These are phyloP conservation scores for Solanum neorickii DNA, from an alignment of 257 asterid species.

Conservation along the genomic window DNA sequence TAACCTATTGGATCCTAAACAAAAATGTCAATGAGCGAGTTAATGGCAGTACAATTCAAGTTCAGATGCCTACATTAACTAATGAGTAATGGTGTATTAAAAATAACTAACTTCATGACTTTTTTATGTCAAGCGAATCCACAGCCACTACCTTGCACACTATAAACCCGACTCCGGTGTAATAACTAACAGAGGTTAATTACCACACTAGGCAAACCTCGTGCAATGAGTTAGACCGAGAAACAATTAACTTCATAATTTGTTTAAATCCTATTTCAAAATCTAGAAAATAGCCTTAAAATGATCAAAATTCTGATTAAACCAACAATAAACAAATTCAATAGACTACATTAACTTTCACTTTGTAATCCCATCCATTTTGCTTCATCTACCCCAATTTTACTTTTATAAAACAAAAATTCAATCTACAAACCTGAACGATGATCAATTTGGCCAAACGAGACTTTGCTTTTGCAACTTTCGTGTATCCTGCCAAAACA, in stretches of 20 bases:
- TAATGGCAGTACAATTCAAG: not conserved
- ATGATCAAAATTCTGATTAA: not conserved
- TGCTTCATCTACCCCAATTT: not conserved
- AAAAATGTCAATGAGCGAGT: not conserved
- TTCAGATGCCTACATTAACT: not conserved
- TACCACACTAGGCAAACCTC: not conserved
- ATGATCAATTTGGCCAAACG: slow-evolving; percentile 43
- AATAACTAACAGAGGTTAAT: not conserved
- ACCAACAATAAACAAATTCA: not conserved
- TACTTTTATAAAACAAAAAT: not conserved
- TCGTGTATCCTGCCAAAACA: slow-evolving; percentile 52
- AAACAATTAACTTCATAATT: not conserved
- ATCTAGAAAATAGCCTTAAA: not conserved
- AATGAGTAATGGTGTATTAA: not conserved
- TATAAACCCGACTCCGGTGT: not conserved
- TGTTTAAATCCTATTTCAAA: not conserved
- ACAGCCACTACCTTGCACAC: not conserved
- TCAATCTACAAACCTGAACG: slow-evolving; percentile 42
- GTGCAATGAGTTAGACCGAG: not conserved
- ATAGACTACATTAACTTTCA: not conserved
- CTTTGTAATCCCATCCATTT: not conserved
- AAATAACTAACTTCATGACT: not conserved
- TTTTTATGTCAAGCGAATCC: not conserved
- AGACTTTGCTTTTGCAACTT: slow-evolving; percentile 62
- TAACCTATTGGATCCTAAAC: not conserved